Conservation (phyloP, 345 rosid species). For the Eucalyptus cladocalyx region DNA sequence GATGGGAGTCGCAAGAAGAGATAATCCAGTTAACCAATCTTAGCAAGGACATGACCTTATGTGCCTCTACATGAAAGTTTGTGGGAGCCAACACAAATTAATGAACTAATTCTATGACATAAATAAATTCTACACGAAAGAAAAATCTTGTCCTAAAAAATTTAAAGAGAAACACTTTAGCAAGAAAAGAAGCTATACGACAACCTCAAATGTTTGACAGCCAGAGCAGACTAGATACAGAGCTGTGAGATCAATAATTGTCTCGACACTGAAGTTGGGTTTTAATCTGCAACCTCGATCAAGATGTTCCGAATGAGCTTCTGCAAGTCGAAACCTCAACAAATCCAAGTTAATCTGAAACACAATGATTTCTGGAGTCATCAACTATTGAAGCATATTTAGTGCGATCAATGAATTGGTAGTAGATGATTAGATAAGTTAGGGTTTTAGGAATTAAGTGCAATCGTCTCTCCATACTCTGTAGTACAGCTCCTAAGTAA, state of each 20-base stretch:
- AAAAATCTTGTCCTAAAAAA: background rate
- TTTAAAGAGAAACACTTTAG: background rate
- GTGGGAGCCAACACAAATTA: background rate
- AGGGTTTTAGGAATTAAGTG: background rate
- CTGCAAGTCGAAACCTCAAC: slow-evolving; percentile 45
- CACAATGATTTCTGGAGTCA: background rate
- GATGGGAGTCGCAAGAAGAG: background rate
- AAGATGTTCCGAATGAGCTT: slow-evolving; percentile 56
- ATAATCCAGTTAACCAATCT: background rate
- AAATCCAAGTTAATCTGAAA: slow-evolving; percentile 45
- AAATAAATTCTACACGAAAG: background rate
- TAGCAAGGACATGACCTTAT: background rate
- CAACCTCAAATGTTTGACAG: slow-evolving; percentile 58
- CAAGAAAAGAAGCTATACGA: slow-evolving; percentile 15
- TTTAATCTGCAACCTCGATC: slow-evolving; percentile 61
- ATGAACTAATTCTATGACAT: background rate
- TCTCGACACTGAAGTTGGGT: slow-evolving; percentile 46
- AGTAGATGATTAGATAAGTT: background rate
- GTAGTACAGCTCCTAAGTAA: background rate
- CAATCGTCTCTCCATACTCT: background rate
- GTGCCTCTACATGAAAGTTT: background rate
- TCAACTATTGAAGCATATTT: background rate
- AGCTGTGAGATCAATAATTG: slow-evolving; percentile 52
- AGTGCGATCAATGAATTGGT: background rate
- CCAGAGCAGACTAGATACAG: slow-evolving; percentile 56